A percentile compares a stretch with the other conserved stretches of the same genome.
Conservation (phyloP, 2,329 filamentous ascomycete genomes). For the Cordyceps sp. region DNA sequence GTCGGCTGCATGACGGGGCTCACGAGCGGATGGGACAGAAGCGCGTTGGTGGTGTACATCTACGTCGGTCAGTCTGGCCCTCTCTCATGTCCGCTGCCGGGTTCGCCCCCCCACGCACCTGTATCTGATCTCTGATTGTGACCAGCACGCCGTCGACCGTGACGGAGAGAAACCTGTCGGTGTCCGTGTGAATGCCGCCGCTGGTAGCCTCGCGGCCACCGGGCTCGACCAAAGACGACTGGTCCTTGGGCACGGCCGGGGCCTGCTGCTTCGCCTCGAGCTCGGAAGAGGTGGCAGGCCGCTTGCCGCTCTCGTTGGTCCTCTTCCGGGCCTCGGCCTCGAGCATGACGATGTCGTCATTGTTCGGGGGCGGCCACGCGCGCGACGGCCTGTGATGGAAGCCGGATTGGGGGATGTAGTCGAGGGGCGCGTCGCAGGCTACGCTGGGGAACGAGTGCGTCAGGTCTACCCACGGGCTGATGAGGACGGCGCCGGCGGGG, state of each 20-base stretch:
- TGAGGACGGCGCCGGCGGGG: constrained; percentile 76
- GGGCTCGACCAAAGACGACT: constrained; percentile 5
- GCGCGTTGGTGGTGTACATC: constrained; percentile 66
- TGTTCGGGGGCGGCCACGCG: constrained; percentile 78
- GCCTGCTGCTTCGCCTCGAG: constrained; percentile 17
- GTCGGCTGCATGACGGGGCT: constrained; percentile 80
- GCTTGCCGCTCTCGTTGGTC: constrained; percentile 5
- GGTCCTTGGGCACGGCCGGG: constrained; percentile 12
- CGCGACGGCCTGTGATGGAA: constrained; percentile 82
- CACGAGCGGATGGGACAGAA: constrained; percentile 75
- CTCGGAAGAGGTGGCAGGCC: constrained; percentile 6
- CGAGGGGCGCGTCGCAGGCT: constrained; percentile 51
- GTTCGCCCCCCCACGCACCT: constrained; percentile 42
- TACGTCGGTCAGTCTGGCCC: constrained; percentile 7
- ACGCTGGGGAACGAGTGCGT: constrained; percentile 93
- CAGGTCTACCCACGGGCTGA: constrained; percentile 91
- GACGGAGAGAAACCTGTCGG: constrained; percentile 36
- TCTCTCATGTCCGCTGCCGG: not conserved
- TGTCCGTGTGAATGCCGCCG: constrained; percentile 10
- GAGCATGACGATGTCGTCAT: constrained; percentile 48
- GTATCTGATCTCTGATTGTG: constrained; percentile 78
- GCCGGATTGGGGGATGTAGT: constrained; percentile 77
- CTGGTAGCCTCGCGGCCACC: constrained; percentile 8
- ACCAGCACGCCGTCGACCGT: constrained; percentile 54
- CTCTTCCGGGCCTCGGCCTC: constrained; percentile 31